A percentile compares a stretch with the other conserved stretches of the same genome.
Conservation (phyloP, 495 filamentous ascomycete genomes). For the Parathielavia appendiculata region DNA sequence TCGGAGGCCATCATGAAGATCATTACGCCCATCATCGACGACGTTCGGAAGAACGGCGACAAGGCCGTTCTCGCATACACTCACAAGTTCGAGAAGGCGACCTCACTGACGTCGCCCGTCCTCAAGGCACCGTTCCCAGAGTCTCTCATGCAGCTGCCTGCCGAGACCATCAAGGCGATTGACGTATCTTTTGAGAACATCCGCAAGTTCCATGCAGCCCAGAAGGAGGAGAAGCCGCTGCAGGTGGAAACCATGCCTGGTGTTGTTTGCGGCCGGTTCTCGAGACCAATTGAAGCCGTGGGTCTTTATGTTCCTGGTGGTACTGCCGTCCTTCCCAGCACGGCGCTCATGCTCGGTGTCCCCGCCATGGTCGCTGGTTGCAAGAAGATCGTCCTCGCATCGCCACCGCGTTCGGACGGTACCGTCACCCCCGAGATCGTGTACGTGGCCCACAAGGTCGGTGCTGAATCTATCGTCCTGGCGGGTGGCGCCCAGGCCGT, state of each 20-base stretch:
- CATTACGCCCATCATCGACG: conserved; percentile 83
- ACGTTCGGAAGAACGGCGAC: conserved; percentile 75
- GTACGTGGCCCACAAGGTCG: conserved; percentile 95
- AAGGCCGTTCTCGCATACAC: conserved; percentile 84
- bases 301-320: conserved; percentile 94
- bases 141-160: conserved; percentile 74
- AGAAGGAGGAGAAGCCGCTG: conserved; percentile 72
- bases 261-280: conserved; percentile 89
- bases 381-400: conserved; percentile 87
- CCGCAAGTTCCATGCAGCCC: conserved; percentile 83
- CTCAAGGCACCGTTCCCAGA: conserved; percentile 80
- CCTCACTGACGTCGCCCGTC: conserved; percentile 80
- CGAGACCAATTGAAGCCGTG: conserved; percentile 85
- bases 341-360: conserved; percentile 95
- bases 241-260: conserved; percentile 95
- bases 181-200: conserved; percentile 93
- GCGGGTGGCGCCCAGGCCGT: conserved; percentile 97
- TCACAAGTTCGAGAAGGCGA: conserved; percentile 95
- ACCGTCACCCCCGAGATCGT: conserved; percentile 94
- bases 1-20: conserved; percentile 84
- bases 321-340: conserved; percentile 91
- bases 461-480: conserved; percentile 89
- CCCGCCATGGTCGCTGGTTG: conserved; percentile 98
- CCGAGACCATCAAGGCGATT: conserved; percentile 83
- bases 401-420: conserved; percentile 84